These are phyloP conservation scores for Aspergillus unguis DNA, from an alignment of 2,329 filamentous ascomycete genomes.

Conservation along the genomic window DNA sequence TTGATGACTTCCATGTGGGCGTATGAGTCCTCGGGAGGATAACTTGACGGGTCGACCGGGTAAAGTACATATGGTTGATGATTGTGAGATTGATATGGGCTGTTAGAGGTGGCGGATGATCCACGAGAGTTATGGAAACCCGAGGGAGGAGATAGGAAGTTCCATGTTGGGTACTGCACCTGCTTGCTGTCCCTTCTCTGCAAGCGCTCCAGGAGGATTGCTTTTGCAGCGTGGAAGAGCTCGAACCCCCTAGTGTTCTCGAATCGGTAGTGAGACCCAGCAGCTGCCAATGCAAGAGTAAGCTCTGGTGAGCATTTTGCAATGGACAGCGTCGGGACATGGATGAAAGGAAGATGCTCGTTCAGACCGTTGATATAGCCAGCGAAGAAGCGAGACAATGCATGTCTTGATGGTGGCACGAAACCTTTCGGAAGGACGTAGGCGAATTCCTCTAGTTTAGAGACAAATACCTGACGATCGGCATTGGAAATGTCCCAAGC, in stretches of 20 bases:
- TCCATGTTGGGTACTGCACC: conserved; percentile 42
- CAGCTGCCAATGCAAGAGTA: conserved; percentile 50
- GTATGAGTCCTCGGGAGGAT: conserved; percentile 42
- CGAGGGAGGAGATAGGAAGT: conserved; percentile 36
- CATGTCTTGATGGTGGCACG: conserved; percentile 48
- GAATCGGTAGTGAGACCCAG: conserved; percentile 49
- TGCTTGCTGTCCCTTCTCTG: conserved; percentile 49
- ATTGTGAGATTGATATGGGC: conserved; percentile 43
- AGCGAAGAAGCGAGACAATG: conserved; percentile 49
- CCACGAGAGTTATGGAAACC: conserved; percentile 40
- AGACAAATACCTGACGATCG: conserved; percentile 45
- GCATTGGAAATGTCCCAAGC: conserved; percentile 48
- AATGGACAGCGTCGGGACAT: conserved; percentile 48
- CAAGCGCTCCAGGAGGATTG: conserved; percentile 53
- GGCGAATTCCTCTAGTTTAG: conserved; percentile 46
- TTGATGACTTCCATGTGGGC: conserved; percentile 51
- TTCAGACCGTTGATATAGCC: conserved; percentile 52
- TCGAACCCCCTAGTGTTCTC: conserved; percentile 53
- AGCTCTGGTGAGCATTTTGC: conserved; percentile 48
- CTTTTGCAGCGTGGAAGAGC: conserved; percentile 56
- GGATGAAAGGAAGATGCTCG: conserved; percentile 52
- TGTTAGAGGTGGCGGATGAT: conserved; percentile 42
- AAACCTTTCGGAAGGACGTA: conserved; percentile 47
- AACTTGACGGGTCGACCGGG: conserved; percentile 33
- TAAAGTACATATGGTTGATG: conserved; percentile 26